Conservation (phyloP, 2,329 filamentous ascomycete species). For the Diaporthe ampelina region DNA sequence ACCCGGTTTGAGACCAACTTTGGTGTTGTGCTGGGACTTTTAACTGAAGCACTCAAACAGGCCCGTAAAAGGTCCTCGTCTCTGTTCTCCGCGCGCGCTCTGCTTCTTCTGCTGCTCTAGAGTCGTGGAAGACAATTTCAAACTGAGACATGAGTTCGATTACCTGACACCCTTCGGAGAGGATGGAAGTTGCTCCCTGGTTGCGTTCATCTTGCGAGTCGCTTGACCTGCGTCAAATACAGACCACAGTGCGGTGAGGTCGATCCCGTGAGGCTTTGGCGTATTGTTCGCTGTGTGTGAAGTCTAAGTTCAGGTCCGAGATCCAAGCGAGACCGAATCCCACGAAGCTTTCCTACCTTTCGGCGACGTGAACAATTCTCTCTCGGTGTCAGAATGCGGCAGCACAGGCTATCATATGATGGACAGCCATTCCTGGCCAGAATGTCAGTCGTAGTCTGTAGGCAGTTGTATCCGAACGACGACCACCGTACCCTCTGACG, state of each 20-base stretch:
- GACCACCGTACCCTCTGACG: not conserved
- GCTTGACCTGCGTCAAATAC: not conserved
- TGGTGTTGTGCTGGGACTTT: constrained; percentile 2
- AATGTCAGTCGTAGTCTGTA: not conserved
- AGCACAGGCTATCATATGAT: not conserved
- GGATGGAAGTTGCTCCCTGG: not conserved
- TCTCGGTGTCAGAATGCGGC: not conserved
- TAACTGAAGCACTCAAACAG: not conserved
- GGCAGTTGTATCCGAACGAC: not conserved
- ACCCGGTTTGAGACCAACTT: constrained; percentile 6
- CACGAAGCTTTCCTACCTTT: not conserved
- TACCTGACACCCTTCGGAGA: too few relatives aligned
- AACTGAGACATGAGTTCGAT: not conserved
- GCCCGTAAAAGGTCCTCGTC: not conserved
- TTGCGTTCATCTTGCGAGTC: not conserved
- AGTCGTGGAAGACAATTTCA: not conserved
- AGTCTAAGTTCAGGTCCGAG: not conserved
- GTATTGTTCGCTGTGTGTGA: not conserved
- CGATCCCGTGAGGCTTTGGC: not conserved
- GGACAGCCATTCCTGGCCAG: not conserved
- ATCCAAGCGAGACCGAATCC: not conserved
- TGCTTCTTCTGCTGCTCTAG: not conserved
- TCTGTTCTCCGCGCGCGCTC: not conserved
- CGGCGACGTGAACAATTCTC: not conserved
- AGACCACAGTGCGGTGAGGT: not conserved